Conservation (phyloP, 2,329 filamentous ascomycete species). For the Apiospora koreana region DNA sequence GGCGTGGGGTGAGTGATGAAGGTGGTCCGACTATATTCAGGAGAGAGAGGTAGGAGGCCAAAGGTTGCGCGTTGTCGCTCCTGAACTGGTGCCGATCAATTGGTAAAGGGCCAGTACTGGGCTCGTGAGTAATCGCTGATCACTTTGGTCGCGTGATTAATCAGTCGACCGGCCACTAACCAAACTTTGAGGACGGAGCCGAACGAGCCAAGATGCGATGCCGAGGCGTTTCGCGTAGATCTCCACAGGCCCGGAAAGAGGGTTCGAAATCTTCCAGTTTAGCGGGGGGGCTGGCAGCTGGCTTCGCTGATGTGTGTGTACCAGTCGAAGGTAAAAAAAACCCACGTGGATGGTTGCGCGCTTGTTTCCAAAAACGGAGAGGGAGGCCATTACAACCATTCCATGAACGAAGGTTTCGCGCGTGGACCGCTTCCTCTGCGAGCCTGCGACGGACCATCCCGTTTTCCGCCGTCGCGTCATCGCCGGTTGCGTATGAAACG, state of each 20-base stretch:
- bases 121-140: background rate
- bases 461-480: background rate
- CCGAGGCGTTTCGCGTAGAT: background rate
- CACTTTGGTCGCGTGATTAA: background rate
- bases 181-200: too few species aligned
- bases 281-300: background rate
- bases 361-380: background rate
- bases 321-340: background rate
- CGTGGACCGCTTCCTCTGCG: background rate
- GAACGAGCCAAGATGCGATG: background rate
- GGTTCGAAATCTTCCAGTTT: background rate
- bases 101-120: background rate
- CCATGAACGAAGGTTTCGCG: background rate
- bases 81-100: too few species aligned
- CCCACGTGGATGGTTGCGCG: background rate
- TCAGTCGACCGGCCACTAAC: background rate
- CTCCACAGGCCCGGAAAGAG: background rate
- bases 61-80: too few species aligned
- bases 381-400: background rate
- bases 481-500: background rate
- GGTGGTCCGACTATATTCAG: too few species aligned
- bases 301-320: background rate
- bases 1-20: background rate
- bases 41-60: too few species aligned
- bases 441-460: background rate